phyloP scores from a whole-genome alignment of 1,284 basidiomycete genomes.

The Cystobasidium slooffiae region DNA sequence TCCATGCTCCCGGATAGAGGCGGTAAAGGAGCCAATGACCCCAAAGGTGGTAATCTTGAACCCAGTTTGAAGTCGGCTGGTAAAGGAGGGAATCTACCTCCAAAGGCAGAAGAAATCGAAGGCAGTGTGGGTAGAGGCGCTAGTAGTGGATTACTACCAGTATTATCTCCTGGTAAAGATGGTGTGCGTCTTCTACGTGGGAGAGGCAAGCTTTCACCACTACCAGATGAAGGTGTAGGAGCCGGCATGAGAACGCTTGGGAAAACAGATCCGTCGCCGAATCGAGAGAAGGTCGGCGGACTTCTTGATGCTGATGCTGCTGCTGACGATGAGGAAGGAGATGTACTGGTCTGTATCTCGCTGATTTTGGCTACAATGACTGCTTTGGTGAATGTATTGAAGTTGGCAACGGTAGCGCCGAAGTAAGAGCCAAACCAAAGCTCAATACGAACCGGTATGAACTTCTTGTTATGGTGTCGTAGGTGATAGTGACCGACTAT shows the following conservation, averaged over 20 bases:
- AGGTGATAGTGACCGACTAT: constrained; percentile 32
- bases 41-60: constrained; percentile 3
- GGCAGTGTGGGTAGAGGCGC: background rate
- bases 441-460: constrained; percentile 13
- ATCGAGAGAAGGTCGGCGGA: background rate
- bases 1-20: constrained; percentile 2
- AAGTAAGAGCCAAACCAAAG: constrained; percentile 32
- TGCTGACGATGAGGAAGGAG: background rate
- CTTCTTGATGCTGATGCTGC: background rate
- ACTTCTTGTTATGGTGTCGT: constrained; percentile 9
- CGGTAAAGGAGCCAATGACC: background rate
- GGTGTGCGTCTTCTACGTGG: background rate
- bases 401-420: constrained; percentile 15
- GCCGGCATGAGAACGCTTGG: background rate
- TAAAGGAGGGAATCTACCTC: background rate
- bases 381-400: constrained; percentile 5
- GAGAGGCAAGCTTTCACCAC: background rate
- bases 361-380: constrained; percentile 17
- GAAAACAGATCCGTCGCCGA: background rate
- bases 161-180: background rate
- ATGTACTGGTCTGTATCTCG: background rate
- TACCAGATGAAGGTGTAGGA: background rate
- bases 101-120: background rate
- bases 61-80: background rate
- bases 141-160: background rate